phyloP scores from a whole-genome alignment of 1,139 yeast species.

The Scheffersomyces quercinus region DNA sequence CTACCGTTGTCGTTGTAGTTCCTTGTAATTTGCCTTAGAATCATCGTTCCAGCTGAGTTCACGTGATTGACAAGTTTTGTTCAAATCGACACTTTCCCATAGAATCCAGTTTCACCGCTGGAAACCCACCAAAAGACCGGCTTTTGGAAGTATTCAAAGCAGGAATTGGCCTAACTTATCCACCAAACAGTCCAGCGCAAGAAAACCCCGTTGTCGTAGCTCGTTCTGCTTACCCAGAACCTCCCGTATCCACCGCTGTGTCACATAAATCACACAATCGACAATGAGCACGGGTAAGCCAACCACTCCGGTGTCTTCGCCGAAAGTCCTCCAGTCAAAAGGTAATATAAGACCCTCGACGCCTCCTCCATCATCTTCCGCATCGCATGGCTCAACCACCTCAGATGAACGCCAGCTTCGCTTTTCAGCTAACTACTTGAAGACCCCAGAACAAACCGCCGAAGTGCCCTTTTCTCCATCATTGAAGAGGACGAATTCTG shows the following conservation, averaged over 20 bases:
- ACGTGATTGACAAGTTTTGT: no score
- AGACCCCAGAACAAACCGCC: conserved; percentile 33
- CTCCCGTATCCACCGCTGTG: no score
- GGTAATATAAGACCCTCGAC: conserved; percentile 24
- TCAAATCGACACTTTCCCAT: neutral
- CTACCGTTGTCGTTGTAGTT: no score
- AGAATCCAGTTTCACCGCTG: neutral
- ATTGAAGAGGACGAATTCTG: conserved; percentile 35
- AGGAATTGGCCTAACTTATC: no score
- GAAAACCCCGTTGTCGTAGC: no score
- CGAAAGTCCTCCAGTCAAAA: conserved; percentile 18
- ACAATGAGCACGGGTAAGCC: conserved; percentile 28
- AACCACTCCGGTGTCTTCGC: conserved; percentile 37
- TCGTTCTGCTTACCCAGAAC: no score
- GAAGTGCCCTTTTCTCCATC: conserved; percentile 43
- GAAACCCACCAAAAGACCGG: conserved; percentile 1
- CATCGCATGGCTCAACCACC: conserved; percentile 1
- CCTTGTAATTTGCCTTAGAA: no score
- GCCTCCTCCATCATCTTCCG: conserved; percentile 25
- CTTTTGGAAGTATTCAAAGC: no score
- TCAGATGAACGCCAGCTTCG: conserved; percentile 18
- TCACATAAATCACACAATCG: neutral
- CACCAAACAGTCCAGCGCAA: no score
- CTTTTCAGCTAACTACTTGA: conserved; percentile 23
- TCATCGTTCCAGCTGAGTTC: no score